phyloP scores from a whole-genome alignment of 805 yeast species.

The Suhomyces kilbournensis region DNA sequence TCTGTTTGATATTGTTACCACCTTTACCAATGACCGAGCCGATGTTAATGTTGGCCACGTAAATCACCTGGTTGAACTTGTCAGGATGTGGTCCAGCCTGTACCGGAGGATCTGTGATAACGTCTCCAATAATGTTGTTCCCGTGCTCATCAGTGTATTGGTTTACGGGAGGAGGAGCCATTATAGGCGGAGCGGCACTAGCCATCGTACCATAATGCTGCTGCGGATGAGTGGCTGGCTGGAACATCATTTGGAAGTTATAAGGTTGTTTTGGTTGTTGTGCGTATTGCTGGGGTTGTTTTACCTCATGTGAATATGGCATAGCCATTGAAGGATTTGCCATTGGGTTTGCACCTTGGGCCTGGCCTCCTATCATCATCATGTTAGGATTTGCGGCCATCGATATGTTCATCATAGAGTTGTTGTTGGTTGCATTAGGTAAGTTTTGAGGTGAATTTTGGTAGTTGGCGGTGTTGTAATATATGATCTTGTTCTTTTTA shows the following conservation, averaged over 20 bases:
- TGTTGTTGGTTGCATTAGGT: background rate
- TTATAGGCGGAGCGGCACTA: constrained; percentile 12
- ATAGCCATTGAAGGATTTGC: constrained; percentile 4
- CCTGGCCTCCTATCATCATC: constrained; percentile 17
- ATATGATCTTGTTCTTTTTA: constrained; percentile 53
- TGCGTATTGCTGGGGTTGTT: constrained; percentile 12
- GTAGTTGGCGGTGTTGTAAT: constrained; percentile 55
- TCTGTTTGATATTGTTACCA: constrained; percentile 76
- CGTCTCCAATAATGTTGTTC: constrained; percentile 42
- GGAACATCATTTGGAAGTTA: constrained; percentile 41
- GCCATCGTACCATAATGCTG: constrained; percentile 19
- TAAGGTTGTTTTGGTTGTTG: constrained; percentile 25
- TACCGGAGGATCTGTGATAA: constrained; percentile 39
- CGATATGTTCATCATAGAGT: constrained; percentile 18
- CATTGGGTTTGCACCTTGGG: constrained; percentile 11
- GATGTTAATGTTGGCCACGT: constrained; percentile 72
- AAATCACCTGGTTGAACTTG: constrained; percentile 64
- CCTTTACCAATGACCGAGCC: constrained; percentile 87
- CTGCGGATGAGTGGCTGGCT: constrained; percentile 35
- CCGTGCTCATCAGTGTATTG: constrained; percentile 45
- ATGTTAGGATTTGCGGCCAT: constrained; percentile 22
- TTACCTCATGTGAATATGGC: constrained; percentile 5
- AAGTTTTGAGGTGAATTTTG: constrained; percentile 10
- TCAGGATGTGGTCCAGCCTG: constrained; percentile 39
- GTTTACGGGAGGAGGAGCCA: constrained; percentile 16